Base-by-base conservation (phyloP, 495 filamentous ascomycete species). In the Lophiostoma macrostomum region DNA sequence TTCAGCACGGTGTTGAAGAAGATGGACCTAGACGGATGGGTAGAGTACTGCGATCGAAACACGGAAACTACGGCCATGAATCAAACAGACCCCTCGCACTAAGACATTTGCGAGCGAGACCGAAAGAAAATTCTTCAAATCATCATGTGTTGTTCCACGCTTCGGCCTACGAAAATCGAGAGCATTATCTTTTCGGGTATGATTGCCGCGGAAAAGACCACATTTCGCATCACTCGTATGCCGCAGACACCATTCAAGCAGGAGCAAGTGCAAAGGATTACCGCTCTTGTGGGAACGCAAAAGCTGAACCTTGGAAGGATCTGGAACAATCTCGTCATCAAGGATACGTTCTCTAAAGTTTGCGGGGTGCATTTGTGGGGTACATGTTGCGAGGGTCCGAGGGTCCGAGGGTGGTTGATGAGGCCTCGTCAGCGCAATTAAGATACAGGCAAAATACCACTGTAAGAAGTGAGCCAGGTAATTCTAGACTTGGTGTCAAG, bases 1-100 rank as follows among this genome's bases (percentile, higher is more conserved):
- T 86, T 87, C 51, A 83, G 79, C 13, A 87, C 81, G 2, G 68
- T 86, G 4, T 65, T 87, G 50, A 86, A 86, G 73, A 75, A 77
- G 37, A 80, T 82, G 79, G 60, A 79, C 54, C 63, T 86, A 56
- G 71, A 80, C 50, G 74, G 75, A 32, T 86, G 79, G 79, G 73
- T 80, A 4, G 64, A 81, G 61, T 66, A 59, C 30, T 68, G 65
- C 42, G 53, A 64, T 48, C 34, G 45, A 18, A 31, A 35, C 12
- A 43, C 44, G 4, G 56, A 46, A 14, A 51, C 27, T 2, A 65
- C 62, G 24, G 51, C 50, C n/a, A 12, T 61, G 38, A 53, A 62
- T 18, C 10, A 16, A 14, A 57, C 53, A 22, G 20, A 28, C 8
- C 25, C 41, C 14, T 19, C 24, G 3, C 16, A 39, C 19, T 27